Evolutionary conservation across 371 early-diverging fungal genomes (phyloP), one percentile per base, ranked within the genome.

Genomic region (Sporodiniella umbellata): DNA sequence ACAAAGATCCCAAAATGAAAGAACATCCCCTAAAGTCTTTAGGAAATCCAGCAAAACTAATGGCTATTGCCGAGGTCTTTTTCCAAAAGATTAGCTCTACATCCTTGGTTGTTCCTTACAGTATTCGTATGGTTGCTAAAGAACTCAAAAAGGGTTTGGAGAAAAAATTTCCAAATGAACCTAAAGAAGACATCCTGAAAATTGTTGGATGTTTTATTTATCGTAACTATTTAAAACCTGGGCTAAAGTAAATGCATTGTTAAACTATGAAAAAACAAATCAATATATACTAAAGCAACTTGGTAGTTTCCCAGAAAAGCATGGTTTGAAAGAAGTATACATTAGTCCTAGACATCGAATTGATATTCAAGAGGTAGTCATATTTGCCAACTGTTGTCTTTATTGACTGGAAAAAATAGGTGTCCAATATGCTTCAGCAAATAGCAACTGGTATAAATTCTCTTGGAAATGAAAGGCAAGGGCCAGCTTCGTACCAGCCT

Each of bases 141-240:
- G 86, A 96, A 63, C 76, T 99, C 45, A 80, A 86, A 42, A 68
- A 84, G 2, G 79, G 86, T 8, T 73, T 97, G 51, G 80, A 84
- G 45, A 80, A 74, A 19, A 72, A 93, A 46, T 96, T 98, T 80
- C 89, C 91, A 0, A 73, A 86, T 2, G 87, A 90, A 58, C 78
- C 83, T 6, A 86, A 92, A 43, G 81, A 81, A 26, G 87, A 85
- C 48, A 86, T 95, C 44, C 78, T 85, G 45, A 86, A 87, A 58
- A 83, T 94, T 17, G 87, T 99, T 35, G 96, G 96, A 7, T 89
- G 96, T 58, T 75, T 97, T 58, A 88, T 99, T 33, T 99, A 95
- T 72, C 95, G 95, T 71, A 88, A 95, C 26, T 98, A 96, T 70
- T 85, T 99, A 58, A 96, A 95, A 67, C 98, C 97, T 15, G 98